Evolutionary conservation across 495 filamentous ascomycete species (phyloP), one percentile per base, ranked within the genome.

Genomic region (Penicillium antarcticum): DNA sequence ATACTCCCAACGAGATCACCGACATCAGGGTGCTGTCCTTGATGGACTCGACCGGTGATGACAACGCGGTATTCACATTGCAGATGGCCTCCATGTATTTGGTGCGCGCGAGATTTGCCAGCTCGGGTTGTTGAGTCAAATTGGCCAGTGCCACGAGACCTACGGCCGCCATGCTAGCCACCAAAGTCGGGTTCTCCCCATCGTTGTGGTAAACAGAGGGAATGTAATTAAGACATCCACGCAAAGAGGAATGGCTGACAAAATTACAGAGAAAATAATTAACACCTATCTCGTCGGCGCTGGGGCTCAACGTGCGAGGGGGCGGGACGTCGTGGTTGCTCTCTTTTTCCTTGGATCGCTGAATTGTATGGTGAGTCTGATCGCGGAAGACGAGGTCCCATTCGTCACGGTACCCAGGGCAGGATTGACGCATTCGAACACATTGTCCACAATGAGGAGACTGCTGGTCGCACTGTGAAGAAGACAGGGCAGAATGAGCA

Each of bases 21-120:
- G 77, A 70, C 49, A 84, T 77, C 60, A 85, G 67, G 12, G 80
- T 85, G 45, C 70, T 79, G 55, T 85, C 80, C 55, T 80, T 79
- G 53, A 75, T 58, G n/a, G 74, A 76, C 37, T 82, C 78, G 11
- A 47, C 52, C 0, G 79, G 78, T 13, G 75, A 71, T 23, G 68
- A 59, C 17, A 85, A 56, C 2, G 81, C 81, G 18, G 58, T 48
- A 52, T 83, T 85, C 5, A 72, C 71, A 21, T 61, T 44, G 19
- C 56, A 50, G 29, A 77, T 62, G 5, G 74, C 73, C 29, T 65
- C 68, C 2, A 61, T 48, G 61, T 79, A 79, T 42, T 72, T 72
- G 39, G 55, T 63, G 35, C 65, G 65, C 10, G 74, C 74, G 32
- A 60, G 63, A 2, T 35, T 45, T 16, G 61, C 60, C n/a, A 77